Base-by-base conservation (phyloP, 176 grass and related monocot species). In the Oryza coarctata region DNA sequence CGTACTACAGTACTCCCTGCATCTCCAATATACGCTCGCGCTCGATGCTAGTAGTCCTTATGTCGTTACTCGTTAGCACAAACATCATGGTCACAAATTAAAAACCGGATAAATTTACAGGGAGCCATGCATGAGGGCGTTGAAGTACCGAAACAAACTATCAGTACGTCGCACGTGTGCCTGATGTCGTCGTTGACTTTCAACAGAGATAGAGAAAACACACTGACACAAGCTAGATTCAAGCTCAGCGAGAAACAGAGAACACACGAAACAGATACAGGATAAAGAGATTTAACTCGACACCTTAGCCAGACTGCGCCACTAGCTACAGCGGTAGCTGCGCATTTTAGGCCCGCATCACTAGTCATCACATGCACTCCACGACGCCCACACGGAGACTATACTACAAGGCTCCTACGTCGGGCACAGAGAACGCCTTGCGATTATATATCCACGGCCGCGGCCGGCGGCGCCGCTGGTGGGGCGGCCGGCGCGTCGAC, bases 381-480 rank as follows among this genome's bases (percentile, higher is more conserved):
- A 64, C 74, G 63, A 69, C 81, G 33, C 39, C 18, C 18, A 20
- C 76, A 75, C 64, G 36, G 60, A 50, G 70, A 63, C 81, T 63
- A 75, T 33, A 39, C 49, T 73, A 63, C 49, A 57, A 23, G 68
- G 41, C 49, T 20, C 36, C 43, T 29, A 34, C 17, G 55, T 25
- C 9, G 22, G 13, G 22, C 39, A 30, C 27, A 6, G 26, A 9
- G 33, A n/a, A 33, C 61, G 29, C 18, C 50, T 9, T 5, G 11
- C 0, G 64, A 64, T 82, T 75, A 90, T 27, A 90, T 94, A 63
- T 94, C 92, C 70, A 94, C 92, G 65, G 89, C 39, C 18, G 81
- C 47, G 7, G 70, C 26, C 29, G 78, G 36, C 18, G 87, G 10
- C 0, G 75, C 20, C 13, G 81, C 38, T 13, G 84, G 14, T 0